Conservation (phyloP, 2,329 filamentous ascomycete genomes). For the Calonectria crousiana region DNA sequence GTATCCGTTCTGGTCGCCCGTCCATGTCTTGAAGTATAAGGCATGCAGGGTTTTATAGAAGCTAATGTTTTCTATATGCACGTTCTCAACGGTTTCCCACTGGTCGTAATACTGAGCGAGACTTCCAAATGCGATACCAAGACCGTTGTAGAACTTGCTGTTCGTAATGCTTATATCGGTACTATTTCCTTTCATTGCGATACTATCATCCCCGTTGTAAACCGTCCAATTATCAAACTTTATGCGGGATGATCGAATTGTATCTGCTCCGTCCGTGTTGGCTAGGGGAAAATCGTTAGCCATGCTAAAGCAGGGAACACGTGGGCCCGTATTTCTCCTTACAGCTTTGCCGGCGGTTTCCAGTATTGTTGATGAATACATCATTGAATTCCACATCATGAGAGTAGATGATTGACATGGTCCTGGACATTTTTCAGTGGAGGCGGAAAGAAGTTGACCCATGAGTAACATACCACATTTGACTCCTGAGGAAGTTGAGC, state of each 20-base stretch:
- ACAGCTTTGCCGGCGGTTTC: neutral
- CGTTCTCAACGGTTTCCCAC: neutral
- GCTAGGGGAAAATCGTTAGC: neutral
- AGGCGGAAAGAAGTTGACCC: too few relatives aligned
- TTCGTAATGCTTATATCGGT: neutral
- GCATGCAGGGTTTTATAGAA: neutral
- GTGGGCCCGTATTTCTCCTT: neutral
- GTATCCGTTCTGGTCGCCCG: neutral
- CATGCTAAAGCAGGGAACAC: too few relatives aligned
- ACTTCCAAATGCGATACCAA: neutral
- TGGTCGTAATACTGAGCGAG: neutral
- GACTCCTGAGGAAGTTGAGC: neutral
- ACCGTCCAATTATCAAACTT: neutral
- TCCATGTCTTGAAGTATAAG: neutral
- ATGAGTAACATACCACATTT: neutral
- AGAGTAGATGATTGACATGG: neutral
- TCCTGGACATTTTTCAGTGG: neutral
- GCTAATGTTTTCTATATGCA: neutral
- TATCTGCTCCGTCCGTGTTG: neutral
- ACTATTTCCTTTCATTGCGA: neutral
- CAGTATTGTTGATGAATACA: neutral
- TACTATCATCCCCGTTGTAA: slow-evolving; percentile 2
- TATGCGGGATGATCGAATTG: neutral
- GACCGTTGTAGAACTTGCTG: neutral
- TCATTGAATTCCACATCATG: neutral